These are phyloP conservation scores for Sphagnum tenellum DNA, from an alignment of 225 moss, liverwort and hornwort species.

Conservation along the genomic window DNA sequence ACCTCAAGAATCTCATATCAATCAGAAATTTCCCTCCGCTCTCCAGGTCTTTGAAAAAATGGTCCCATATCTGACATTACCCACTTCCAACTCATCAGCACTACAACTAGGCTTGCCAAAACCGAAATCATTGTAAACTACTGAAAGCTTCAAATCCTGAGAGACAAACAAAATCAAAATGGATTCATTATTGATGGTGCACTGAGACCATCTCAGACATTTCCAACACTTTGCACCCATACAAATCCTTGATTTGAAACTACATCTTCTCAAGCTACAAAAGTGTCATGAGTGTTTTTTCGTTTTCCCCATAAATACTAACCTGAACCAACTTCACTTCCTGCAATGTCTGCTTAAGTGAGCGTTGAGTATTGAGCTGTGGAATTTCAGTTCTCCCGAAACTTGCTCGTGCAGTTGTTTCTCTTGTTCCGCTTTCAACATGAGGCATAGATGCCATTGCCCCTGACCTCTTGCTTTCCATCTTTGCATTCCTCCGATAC, in stretches of 20 bases:
- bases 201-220: no score
- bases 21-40: slow-evolving; percentile 45
- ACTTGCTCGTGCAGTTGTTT: background rate
- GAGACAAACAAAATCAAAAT: slow-evolving; percentile 2
- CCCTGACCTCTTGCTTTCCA: no score
- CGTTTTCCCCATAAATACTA: background rate
- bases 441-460: no score
- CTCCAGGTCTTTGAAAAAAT: slow-evolving; percentile 48
- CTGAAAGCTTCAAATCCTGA: no score
- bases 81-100: no score
- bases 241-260: no score
- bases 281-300: no score
- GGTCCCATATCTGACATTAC: slow-evolving; percentile 53
- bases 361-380: slow-evolving; percentile 28
- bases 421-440: background rate
- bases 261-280: no score
- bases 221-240: no score
- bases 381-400: slow-evolving; percentile 16
- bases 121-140: no score
- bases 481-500: slow-evolving; percentile 26
- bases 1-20: slow-evolving; percentile 35
- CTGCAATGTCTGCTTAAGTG: slow-evolving; percentile 52
- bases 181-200: background rate
- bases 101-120: no score
- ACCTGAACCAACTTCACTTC: slow-evolving; percentile 79